Evolutionary conservation across 805 yeast species (phyloP), one percentile per base, ranked within the genome.

Genomic region (Lachancea quebecensis): DNA sequence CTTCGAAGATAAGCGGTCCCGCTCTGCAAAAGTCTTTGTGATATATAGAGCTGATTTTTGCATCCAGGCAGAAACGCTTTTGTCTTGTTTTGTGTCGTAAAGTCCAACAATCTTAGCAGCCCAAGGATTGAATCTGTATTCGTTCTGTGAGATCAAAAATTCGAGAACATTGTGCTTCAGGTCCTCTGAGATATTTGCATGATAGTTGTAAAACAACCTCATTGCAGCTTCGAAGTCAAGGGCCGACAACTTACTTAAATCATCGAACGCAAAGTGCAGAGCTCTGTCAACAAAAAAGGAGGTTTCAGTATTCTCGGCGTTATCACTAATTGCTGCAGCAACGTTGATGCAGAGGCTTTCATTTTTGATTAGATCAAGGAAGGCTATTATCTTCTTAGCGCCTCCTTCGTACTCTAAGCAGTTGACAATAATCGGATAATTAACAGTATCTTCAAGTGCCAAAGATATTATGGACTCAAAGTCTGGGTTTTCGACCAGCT

Each of bases 1-100:
- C 8, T 58, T 54, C 1, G 45, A 47, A 0, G 56, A 37, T 4
- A 65, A 44, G 3, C 50, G 47, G 0, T 56, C 56, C 12, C 68
- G 60, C 53, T 82, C 85, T 1, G 90, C 80, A 49, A 82, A 70
- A 48, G 73, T 69, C 51, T 78, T 82, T 8, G 90, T 85, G 41
- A 82, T 69, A 55, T 75, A 81, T 5, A 85, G 58, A 48, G 75
- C 66, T 6, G 80, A 69, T 50, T 80, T 77, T 49, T 76, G 72
- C 34, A 78, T 50, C 91, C 91, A 84, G 1, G 60, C 53, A 14
- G 58, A 41, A 6, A 62, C 53, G 10, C 9, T 36, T 0, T 49
- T 47, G 10, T 54, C 42, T 1, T 62, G 60, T 38, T 49, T 52
- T 7, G 44, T 17, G n/a, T 41, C 45, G 12, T 39, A 36, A 3